A percentile compares a stretch with the other conserved stretches of the same genome.
Conservation (phyloP, 2,329 filamentous ascomycete species). For the Colletotrichum incanum region DNA sequence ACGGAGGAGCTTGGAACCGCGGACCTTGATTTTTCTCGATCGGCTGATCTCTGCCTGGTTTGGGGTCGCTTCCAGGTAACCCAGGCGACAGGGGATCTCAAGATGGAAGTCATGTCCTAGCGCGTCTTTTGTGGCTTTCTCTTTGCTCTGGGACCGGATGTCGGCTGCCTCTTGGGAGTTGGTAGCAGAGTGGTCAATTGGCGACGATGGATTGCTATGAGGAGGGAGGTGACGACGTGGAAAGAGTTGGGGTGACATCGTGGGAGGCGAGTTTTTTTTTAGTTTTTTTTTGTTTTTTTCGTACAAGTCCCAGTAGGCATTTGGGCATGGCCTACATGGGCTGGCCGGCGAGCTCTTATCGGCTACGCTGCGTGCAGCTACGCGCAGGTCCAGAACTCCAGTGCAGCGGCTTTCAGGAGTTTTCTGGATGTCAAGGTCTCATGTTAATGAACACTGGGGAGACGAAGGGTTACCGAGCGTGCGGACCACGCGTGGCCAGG, state of each 20-base stretch:
- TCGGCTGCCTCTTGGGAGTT: neutral
- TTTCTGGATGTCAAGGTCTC: neutral
- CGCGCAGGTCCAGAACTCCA: neutral
- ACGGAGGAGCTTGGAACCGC: neutral
- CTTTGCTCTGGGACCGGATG: neutral
- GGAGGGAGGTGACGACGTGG: neutral
- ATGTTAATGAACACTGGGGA: conserved; percentile 3
- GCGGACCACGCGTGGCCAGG: conserved; percentile 24
- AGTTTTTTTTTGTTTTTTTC: too few species aligned
- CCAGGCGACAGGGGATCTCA: conserved; percentile 24
- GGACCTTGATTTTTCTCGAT: conserved; percentile 27
- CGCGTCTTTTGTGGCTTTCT: conserved; percentile 11
- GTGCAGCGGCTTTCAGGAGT: neutral
- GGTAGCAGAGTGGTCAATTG: neutral
- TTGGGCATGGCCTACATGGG: neutral
- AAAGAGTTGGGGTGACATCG: conserved; percentile 20
- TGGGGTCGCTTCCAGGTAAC: conserved; percentile 20
- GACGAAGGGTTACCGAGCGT: conserved; percentile 27
- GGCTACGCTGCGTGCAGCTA: neutral
- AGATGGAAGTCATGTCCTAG: conserved; percentile 40
- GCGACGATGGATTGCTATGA: conserved; percentile 14
- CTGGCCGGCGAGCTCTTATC: too few species aligned
- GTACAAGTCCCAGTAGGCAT: neutral
- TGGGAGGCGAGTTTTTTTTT: conserved; percentile 16
- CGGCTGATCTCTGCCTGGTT: conserved; percentile 24